Base-by-base conservation (phyloP, 768 basidiomycete species). In the Hemileccinum impolitum region DNA sequence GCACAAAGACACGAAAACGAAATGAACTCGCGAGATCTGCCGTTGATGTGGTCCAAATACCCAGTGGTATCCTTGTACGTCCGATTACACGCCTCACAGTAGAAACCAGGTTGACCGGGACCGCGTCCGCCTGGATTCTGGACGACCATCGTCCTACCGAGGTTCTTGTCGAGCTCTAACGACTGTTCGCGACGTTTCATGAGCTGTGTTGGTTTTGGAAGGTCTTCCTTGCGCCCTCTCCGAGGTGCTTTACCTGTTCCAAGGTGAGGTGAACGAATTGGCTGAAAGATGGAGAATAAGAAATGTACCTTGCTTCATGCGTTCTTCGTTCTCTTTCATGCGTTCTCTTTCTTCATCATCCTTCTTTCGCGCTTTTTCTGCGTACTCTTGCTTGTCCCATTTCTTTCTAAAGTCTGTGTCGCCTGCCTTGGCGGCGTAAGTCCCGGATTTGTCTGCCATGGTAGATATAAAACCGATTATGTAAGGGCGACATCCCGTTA, bases 11-110 rank as follows among this genome's bases (percentile, higher is more conserved):
- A 34, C 7, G 15, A 2, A 37, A n/a, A 47, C 2, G 6, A 49
- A 44, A 39, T 42, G 43, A 9, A 81, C 93, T 61, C 66, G 97
- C 95, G 95, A 46, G 82, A 82, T 75, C 94, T 79, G 51, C 92
- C 85, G 70, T 99, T 99, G 48, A 99, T 81, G 63, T 99, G 96
- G 64, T 97, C 94, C 40, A 99, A 73, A 65, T 98, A 98, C 10
- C 84, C 90, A n/a, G 84, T 78, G 43, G 84, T 92, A 62, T 99
- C 96, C 68, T 95, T 96, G 71, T 92, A 90, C 14, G 87, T 95
- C 57, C 92, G 76, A 57, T 81, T 87, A 67, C 96, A 99, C 9
- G 87, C 71, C 62, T 95, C 94, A 62, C 96, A 99, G 69, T 80
- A 87, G 71, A 96, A 99, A 0, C 94, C 94, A 19, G 94, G 93